Conservation (phyloP, 1,284 basidiomycete species). For the Heterobasidion annosum region DNA sequence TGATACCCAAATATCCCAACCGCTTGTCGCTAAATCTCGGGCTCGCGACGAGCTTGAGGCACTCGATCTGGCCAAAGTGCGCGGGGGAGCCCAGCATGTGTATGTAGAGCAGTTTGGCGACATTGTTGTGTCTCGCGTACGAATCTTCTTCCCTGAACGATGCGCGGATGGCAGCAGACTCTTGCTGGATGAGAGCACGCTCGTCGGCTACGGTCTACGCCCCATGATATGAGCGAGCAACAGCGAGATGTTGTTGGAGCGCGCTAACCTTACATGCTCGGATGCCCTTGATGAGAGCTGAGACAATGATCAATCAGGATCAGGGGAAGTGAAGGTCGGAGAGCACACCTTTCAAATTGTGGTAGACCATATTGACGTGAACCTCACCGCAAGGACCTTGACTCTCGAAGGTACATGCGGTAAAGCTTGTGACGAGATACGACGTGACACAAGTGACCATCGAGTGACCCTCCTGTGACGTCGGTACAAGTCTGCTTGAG, state of each 20-base stretch:
- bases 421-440: no score
- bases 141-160: constrained; percentile 98
- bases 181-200: constrained; percentile 94
- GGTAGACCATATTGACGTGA: constrained; percentile 56
- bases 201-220: constrained; percentile 95
- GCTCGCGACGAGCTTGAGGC: constrained; percentile 97
- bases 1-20: constrained; percentile 95
- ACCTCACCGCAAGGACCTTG: no score
- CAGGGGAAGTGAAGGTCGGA: constrained; percentile 1
- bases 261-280: constrained; percentile 79
- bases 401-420: no score
- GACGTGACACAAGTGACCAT: no score
- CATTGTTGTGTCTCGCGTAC: constrained; percentile 90
- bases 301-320: constrained; percentile 10
- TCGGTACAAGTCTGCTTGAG: no score
- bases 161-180: constrained; percentile 95
- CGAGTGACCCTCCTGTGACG: no score
- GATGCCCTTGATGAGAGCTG: constrained; percentile 93
- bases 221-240: constrained; percentile 13
- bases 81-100: constrained; percentile 99
- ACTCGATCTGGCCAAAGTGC: constrained; percentile 99
- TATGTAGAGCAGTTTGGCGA: constrained; percentile 98
- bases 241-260: neutral
- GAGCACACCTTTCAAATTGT: constrained; percentile 81
- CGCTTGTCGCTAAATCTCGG: constrained; percentile 96